Percentiles rank a stretch among this genome's conserved stretches.
Evolutionary conservation across 1,139 yeast species (phyloP).

Genomic region (Hansenula sp.): DNA sequence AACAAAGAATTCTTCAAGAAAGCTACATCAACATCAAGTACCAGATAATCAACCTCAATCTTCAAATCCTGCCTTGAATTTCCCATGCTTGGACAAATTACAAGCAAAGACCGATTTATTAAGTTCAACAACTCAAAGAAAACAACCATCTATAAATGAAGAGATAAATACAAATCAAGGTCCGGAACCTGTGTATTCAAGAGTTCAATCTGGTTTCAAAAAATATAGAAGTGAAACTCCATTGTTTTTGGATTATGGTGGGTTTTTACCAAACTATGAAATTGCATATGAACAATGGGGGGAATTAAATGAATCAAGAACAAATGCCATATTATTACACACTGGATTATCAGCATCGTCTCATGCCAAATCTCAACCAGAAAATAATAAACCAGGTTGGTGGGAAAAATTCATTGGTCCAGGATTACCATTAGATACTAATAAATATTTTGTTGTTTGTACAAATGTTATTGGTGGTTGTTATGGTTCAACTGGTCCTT

Average conservation of each 20-base stretch:
- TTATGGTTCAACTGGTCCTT: slow-evolving; percentile 93
- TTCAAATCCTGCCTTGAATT: slow-evolving; percentile 42
- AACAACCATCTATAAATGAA: slow-evolving; percentile 15
- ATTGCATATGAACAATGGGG: slow-evolving; percentile 97
- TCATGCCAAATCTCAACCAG: slow-evolving; percentile 83
- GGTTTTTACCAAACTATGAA: slow-evolving; percentile 66
- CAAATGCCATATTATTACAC: slow-evolving; percentile 76
- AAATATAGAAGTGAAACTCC: slow-evolving; percentile 53
- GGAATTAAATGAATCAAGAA: slow-evolving; percentile 48
- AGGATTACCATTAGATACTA: slow-evolving; percentile 72
- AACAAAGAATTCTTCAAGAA: neutral
- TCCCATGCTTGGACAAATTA: slow-evolving; percentile 81
- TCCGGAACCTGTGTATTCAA: slow-evolving; percentile 83
- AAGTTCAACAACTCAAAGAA: slow-evolving; percentile 19
- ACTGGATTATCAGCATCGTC: slow-evolving; percentile 93
- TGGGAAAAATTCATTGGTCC: slow-evolving; percentile 95
- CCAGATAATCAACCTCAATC: slow-evolving; percentile 1
- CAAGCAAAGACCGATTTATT: slow-evolving; percentile 56
- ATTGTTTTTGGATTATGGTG: slow-evolving; percentile 77
- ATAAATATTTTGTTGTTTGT: slow-evolving; percentile 77
- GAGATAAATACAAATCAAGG: slow-evolving; percentile 57
- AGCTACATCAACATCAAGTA: neutral
- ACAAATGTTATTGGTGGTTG: slow-evolving; percentile 94
- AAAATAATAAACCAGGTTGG: slow-evolving; percentile 81
- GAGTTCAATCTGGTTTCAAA: slow-evolving; percentile 66